These are phyloP conservation scores for Hirsutella minnesotensis DNA, from an alignment of 2,329 filamentous ascomycete genomes.

Conservation along the genomic window DNA sequence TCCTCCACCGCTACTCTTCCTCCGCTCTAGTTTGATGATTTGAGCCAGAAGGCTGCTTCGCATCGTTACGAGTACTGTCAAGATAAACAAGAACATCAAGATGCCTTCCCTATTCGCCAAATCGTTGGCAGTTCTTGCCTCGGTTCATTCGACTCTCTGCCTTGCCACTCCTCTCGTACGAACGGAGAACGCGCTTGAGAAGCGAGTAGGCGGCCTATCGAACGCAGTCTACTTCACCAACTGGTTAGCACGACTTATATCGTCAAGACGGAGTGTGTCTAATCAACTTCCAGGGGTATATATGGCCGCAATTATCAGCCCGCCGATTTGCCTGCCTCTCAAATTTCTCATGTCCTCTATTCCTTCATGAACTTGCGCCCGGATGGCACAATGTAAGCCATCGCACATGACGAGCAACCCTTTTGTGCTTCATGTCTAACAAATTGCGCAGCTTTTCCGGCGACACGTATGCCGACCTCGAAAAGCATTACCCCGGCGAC, in stretches of 20 bases:
- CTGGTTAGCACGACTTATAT: slow-evolving; percentile 22
- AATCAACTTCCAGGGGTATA: slow-evolving; percentile 41
- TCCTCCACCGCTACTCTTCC: background rate
- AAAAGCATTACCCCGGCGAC: slow-evolving; percentile 64
- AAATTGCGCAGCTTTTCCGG: slow-evolving; percentile 39
- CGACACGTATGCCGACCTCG: slow-evolving; percentile 56
- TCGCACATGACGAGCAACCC: no score
- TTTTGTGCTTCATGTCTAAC: background rate
- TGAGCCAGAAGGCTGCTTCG: background rate
- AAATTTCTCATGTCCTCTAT: slow-evolving; percentile 69
- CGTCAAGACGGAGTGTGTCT: background rate
- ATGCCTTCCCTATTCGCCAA: slow-evolving; percentile 14
- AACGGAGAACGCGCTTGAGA: slow-evolving; percentile 6
- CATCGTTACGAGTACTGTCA: background rate
- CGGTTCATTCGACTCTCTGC: slow-evolving; percentile 12
- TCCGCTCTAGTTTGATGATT: background rate
- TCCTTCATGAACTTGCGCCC: slow-evolving; percentile 66
- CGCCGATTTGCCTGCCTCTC: slow-evolving; percentile 52
- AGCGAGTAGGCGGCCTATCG: slow-evolving; percentile 10
- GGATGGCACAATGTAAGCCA: slow-evolving; percentile 57
- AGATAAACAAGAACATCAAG: slow-evolving; percentile 6
- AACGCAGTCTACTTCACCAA: slow-evolving; percentile 38
- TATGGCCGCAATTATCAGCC: slow-evolving; percentile 67
- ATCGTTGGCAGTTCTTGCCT: slow-evolving; percentile 14
- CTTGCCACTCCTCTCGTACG: slow-evolving; percentile 10